A percentile compares a stretch with the other conserved stretches of the same genome.
phyloP scores from a whole-genome alignment of 371 early-diverging fungal species.

The Basidiobolus meristosporus region DNA sequence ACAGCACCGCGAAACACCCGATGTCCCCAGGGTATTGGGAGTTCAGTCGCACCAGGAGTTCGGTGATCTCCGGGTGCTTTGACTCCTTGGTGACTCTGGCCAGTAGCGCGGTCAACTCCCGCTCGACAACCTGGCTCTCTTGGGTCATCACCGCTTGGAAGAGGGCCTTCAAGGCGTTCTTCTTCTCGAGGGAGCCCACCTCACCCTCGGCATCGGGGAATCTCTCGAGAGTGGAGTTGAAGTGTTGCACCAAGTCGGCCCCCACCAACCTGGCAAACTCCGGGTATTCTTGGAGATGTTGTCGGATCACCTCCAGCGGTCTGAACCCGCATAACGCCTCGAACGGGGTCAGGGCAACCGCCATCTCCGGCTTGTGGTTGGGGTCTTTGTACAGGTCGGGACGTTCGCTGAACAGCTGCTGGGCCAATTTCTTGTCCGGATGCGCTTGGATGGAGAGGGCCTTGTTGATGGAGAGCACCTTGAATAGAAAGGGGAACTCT shows the following conservation, averaged over 20 bases:
- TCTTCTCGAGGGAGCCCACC: too few species aligned
- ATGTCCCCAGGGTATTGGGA: slow-evolving; percentile 82
- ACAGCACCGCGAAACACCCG: slow-evolving; percentile 68
- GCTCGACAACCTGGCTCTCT: slow-evolving; percentile 18
- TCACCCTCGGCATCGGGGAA: too few species aligned
- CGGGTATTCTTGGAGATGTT: slow-evolving; percentile 40
- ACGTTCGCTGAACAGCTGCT: slow-evolving; percentile 36
- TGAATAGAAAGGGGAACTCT: slow-evolving; percentile 91
- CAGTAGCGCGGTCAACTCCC: slow-evolving; percentile 26
- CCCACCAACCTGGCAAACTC: slow-evolving; percentile 57
- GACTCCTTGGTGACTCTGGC: slow-evolving; percentile 12
- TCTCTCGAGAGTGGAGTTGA: slow-evolving; percentile 11
- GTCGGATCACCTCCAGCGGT: slow-evolving; percentile 57
- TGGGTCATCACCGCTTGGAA: slow-evolving; percentile 56
- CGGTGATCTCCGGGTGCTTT: slow-evolving; percentile 4
- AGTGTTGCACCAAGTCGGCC: slow-evolving; percentile 7
- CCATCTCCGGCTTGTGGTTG: slow-evolving; percentile 96
- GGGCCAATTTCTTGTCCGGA: slow-evolving; percentile 79
- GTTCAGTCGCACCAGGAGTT: slow-evolving; percentile 52
- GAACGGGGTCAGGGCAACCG: slow-evolving; percentile 85
- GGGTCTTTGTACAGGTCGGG: slow-evolving; percentile 79
- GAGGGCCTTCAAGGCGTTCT: slow-evolving; percentile 9
- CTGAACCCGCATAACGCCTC: slow-evolving; percentile 93
- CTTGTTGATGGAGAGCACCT: slow-evolving; percentile 84
- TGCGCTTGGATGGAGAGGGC: slow-evolving; percentile 97